A percentile compares a stretch with the other conserved stretches of the same genome.
Conservation (phyloP, 2,329 filamentous ascomycete species). For the Aspergillus novoparasiticus region DNA sequence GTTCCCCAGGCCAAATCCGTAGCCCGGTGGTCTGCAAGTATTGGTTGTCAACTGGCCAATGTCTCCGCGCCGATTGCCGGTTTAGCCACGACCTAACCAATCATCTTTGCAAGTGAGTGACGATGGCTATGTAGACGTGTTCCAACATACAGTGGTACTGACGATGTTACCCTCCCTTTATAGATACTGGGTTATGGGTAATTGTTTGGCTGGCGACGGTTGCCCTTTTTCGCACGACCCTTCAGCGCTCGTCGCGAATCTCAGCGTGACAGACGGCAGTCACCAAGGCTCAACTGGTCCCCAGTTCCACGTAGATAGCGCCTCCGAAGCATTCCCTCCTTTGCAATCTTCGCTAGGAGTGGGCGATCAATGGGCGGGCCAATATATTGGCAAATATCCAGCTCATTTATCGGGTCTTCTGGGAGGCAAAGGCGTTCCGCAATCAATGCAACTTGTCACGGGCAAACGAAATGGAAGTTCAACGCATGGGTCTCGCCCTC, state of each 20-base stretch:
- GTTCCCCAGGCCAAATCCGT: slow-evolving; percentile 75
- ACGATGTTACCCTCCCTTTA: slow-evolving; percentile 22
- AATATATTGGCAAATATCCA: slow-evolving; percentile 46
- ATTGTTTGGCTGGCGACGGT: slow-evolving; percentile 88
- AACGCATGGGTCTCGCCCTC: slow-evolving; percentile 61
- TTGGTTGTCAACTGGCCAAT: slow-evolving; percentile 93
- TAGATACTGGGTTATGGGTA: slow-evolving; percentile 95
- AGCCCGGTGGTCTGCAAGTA: slow-evolving; percentile 95
- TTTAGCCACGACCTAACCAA: slow-evolving; percentile 96
- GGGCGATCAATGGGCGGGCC: slow-evolving; percentile 61
- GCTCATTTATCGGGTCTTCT: slow-evolving; percentile 46
- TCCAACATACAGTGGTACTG: neutral
- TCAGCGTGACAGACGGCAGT: slow-evolving; percentile 66
- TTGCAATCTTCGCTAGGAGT: slow-evolving; percentile 63
- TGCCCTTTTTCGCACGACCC: slow-evolving; percentile 98
- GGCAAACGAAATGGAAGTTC: slow-evolving; percentile 53
- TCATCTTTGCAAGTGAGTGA: slow-evolving; percentile 93
- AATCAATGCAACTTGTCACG: slow-evolving; percentile 30
- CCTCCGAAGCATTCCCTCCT: slow-evolving; percentile 78
- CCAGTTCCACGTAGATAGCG: slow-evolving; percentile 78
- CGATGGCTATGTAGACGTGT: neutral
- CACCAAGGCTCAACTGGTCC: slow-evolving; percentile 55
- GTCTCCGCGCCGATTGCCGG: slow-evolving; percentile 89
- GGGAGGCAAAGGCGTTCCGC: slow-evolving; percentile 49
- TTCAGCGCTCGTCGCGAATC: slow-evolving; percentile 77